Evolutionary conservation across 2,329 filamentous ascomycete species (phyloP).

Genomic region (Ceratocystis variospora): DNA sequence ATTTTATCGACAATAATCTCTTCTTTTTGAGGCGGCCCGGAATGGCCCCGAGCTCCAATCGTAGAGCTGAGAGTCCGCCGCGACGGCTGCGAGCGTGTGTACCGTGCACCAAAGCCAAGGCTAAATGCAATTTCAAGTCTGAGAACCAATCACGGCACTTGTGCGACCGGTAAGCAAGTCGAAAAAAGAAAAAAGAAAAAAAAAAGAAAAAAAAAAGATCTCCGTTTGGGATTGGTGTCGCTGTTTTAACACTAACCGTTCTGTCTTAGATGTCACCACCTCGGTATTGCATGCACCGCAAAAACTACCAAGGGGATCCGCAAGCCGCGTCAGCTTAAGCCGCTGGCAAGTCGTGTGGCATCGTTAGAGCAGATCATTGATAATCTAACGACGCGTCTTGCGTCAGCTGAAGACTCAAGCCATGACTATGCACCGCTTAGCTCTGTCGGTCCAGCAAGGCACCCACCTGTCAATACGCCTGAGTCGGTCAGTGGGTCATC

Average conservation of each 20-base stretch:
- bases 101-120: constrained; percentile 21
- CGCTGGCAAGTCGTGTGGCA: constrained; percentile 23
- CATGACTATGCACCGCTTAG: not conserved
- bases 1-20: too few species aligned
- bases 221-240: not conserved
- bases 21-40: too few species aligned
- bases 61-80: constrained; percentile 18
- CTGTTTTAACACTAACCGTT: not conserved
- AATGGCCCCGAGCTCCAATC: constrained; percentile 8
- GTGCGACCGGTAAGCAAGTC: constrained; percentile 17
- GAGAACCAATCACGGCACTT: constrained; percentile 19
- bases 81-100: constrained; percentile 20
- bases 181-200: too few species aligned
- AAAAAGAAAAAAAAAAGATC: too few species aligned
- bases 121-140: constrained; percentile 18
- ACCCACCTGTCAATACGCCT: constrained; percentile 15
- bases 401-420: constrained; percentile 11
- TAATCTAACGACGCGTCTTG: constrained; percentile 19
- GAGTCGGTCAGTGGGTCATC: constrained; percentile 16
- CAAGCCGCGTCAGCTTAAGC: constrained; percentile 25
- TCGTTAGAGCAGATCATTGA: constrained; percentile 23
- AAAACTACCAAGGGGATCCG: constrained; percentile 25
- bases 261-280: constrained; percentile 22
- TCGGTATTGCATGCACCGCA: constrained; percentile 24
- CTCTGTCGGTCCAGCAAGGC: not conserved